These are phyloP conservation scores for Diaporthe capsici DNA, from an alignment of 2,329 filamentous ascomycete species.

Conservation along the genomic window DNA sequence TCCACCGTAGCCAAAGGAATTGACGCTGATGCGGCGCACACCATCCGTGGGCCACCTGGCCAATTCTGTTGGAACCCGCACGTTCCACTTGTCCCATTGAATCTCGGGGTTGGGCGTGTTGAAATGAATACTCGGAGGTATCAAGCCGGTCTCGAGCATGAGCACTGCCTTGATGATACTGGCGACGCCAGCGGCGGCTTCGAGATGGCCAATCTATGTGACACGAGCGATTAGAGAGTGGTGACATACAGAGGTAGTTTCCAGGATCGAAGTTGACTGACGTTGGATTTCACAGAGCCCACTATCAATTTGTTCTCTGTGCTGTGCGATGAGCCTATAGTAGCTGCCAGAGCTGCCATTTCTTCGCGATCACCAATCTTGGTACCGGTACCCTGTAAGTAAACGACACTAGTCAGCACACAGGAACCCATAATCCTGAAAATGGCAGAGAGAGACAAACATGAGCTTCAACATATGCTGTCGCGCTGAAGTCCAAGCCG, in stretches of 20 bases:
- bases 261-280: background rate
- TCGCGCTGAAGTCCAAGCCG: conserved; percentile 41
- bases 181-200: conserved; percentile 26
- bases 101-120: conserved; percentile 42
- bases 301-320: conserved; percentile 16
- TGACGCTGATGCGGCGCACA: conserved; percentile 48
- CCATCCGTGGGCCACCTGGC: conserved; percentile 39
- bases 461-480: conserved; percentile 47
- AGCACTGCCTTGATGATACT: conserved; percentile 32
- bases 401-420: background rate
- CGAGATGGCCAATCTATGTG: conserved; percentile 40
- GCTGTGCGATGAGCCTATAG: background rate
- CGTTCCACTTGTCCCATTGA: conserved; percentile 32
- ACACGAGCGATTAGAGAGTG: background rate
- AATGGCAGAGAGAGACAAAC: conserved; percentile 39
- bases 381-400: background rate
- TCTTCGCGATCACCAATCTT: conserved; percentile 28
- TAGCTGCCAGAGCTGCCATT: conserved; percentile 13
- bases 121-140: conserved; percentile 47
- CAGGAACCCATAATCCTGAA: background rate
- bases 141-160: conserved; percentile 38
- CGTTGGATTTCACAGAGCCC: conserved; percentile 44
- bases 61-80: conserved; percentile 41
- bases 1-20: conserved; percentile 62
- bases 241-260: background rate